Conservation (phyloP, 352 stramenopile genomes). For the Plasmopara halstedii region DNA sequence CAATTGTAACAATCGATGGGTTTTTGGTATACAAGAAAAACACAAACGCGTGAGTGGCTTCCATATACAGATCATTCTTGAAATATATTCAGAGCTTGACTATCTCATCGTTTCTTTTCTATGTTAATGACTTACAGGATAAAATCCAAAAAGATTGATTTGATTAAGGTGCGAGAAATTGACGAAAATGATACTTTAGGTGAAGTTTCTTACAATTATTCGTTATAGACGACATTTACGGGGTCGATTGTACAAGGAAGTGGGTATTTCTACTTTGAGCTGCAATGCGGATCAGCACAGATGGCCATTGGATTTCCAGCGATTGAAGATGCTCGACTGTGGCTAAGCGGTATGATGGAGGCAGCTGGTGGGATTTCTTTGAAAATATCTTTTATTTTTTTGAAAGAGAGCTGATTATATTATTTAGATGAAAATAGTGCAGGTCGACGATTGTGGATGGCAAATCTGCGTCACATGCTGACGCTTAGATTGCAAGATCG, state of each 20-base stretch:
- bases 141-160: conserved; percentile 60
- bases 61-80: no score
- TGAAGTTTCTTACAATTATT: neutral
- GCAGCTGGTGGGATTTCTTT: conserved; percentile 24
- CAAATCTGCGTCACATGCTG: conserved; percentile 44
- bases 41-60: conserved; percentile 22
- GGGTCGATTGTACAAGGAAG: conserved; percentile 27
- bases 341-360: conserved; percentile 62
- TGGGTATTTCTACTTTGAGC: conserved; percentile 56
- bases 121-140: conserved; percentile 12
- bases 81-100: neutral
- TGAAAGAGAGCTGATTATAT: neutral
- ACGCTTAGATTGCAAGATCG: conserved; percentile 44
- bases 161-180: conserved; percentile 43
- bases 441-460: conserved; percentile 58
- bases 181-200: neutral
- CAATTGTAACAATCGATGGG: conserved; percentile 50
- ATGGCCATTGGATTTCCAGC: conserved; percentile 46
- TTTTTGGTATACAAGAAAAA: conserved; percentile 72
- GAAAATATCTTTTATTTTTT: neutral
- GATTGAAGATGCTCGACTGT: conserved; percentile 34
- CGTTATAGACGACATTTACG: conserved; percentile 30
- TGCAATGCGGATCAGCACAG: conserved; percentile 32
- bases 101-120: neutral
- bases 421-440: conserved; percentile 57